Conservation (phyloP, 1,139 yeast species). For the Saccharomyces uvarum region DNA sequence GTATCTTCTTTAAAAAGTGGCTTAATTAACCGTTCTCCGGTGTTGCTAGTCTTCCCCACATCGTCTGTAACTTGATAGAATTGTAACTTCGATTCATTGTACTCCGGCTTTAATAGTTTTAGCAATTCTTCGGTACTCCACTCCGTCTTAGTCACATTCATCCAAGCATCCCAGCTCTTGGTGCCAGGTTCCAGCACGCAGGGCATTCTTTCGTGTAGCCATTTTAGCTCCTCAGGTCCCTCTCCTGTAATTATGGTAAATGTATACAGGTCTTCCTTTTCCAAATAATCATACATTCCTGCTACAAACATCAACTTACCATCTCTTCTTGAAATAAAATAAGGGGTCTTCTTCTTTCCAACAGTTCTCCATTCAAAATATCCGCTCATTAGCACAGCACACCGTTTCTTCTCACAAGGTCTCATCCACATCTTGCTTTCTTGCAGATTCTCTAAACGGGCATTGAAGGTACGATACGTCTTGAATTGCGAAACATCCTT, state of each 20-base stretch:
- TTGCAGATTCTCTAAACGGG: conserved; percentile 50
- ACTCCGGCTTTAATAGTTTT: conserved; percentile 36
- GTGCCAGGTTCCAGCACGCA: conserved; percentile 54
- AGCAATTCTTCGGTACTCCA: conserved; percentile 38
- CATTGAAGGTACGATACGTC: conserved; percentile 49
- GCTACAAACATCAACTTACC: conserved; percentile 56
- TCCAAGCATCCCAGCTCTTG: conserved; percentile 54
- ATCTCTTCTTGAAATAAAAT: conserved; percentile 51
- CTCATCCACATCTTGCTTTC: conserved; percentile 43
- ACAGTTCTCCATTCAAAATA: conserved; percentile 69
- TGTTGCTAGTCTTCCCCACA: conserved; percentile 56
- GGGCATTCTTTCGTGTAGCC: conserved; percentile 79
- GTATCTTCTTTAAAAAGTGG: conserved; percentile 32
- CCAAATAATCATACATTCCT: conserved; percentile 47
- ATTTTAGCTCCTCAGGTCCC: conserved; percentile 51
- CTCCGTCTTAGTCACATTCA: conserved; percentile 35
- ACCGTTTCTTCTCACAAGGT: conserved; percentile 33
- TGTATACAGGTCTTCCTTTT: conserved; percentile 35
- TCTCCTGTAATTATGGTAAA: conserved; percentile 71
- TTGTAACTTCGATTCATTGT: conserved; percentile 37
- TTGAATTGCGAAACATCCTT: conserved; percentile 33
- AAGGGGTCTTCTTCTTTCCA: conserved; percentile 46
- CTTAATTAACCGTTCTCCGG: conserved; percentile 41
- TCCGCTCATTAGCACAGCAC: conserved; percentile 74
- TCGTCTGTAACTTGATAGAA: conserved; percentile 51